A percentile compares a stretch with the other conserved stretches of the same genome.
phyloP scores from a whole-genome alignment of 2,329 filamentous ascomycete species.

The Talaromyces sp. region DNA sequence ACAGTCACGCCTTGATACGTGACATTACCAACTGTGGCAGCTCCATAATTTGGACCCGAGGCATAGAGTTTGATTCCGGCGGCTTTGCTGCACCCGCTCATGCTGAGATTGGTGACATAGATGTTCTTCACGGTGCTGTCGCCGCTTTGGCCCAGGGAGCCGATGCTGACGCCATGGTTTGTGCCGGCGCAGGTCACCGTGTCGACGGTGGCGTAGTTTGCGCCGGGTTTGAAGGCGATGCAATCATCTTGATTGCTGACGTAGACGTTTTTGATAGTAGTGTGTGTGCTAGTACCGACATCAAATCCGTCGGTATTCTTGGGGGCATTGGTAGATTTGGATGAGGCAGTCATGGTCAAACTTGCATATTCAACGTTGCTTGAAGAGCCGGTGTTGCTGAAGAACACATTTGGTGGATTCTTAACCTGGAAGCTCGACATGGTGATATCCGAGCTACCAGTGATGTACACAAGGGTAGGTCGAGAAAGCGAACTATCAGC shows the following conservation, averaged over 20 bases:
- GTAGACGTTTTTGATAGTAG: conserved; percentile 37
- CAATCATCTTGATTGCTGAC: conserved; percentile 49
- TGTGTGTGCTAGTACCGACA: conserved; percentile 39
- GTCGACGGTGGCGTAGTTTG: conserved; percentile 41
- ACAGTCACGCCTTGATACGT: conserved; percentile 43
- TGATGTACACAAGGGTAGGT: conserved; percentile 46
- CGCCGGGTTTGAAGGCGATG: conserved; percentile 46
- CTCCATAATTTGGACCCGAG: conserved; percentile 37
- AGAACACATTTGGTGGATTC: conserved; percentile 50
- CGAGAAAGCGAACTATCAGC: conserved; percentile 39
- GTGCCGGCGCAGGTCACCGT: conserved; percentile 48
- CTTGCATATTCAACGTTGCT: conserved; percentile 38
- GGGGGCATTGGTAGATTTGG: conserved; percentile 38
- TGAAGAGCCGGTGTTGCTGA: conserved; percentile 39
- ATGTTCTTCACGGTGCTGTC: conserved; percentile 47
- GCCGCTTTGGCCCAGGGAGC: conserved; percentile 44
- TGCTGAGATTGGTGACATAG: conserved; percentile 41
- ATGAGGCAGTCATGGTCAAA: conserved; percentile 42
- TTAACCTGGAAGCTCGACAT: conserved; percentile 41
- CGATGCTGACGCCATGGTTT: conserved; percentile 49
- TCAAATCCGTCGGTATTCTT: conserved; percentile 50
- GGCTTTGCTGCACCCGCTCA: conserved; percentile 47
- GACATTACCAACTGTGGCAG: conserved; percentile 44
- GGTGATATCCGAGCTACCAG: conserved; percentile 39
- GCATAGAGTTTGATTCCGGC: conserved; percentile 51